Evolutionary conservation across 768 basidiomycete species (phyloP), one percentile per base, ranked within the genome.

Genomic region (Boletus eberwhitei): DNA sequence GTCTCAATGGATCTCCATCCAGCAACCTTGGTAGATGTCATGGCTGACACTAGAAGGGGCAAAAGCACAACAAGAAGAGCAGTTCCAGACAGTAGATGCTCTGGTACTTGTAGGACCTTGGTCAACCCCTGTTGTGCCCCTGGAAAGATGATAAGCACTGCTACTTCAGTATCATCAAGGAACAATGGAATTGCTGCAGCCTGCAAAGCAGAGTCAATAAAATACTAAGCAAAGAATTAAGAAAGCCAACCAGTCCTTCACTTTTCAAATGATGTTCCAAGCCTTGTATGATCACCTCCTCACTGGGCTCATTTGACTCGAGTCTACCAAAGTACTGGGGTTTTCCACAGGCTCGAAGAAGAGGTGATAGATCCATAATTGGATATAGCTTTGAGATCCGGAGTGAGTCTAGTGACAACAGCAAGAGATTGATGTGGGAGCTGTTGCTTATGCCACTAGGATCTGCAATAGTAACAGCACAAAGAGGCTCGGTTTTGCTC

Each of bases 81-180:
- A 2, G 41, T 51, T 21, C 55, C 57, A 50, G 58, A 49, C 9
- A 53, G 14, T 11, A 71, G 50, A 35, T 59, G 56, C 9, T 61
- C 64, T 59, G 78, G 79, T 3, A 84, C 75, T 38, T 73, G 72
- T 43, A 84, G 71, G 14, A 70, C 62, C 5, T 63, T 67, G 45
- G 64, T 63, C n/a, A 82, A 66, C 5, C 68, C 52, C 2, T 64
- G 49, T 38, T 75, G 68, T 8, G 63, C 60, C 16, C 73, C 64
- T 21, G 81, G 75, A 58, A 84, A 80, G n/a, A 89, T 60, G n/a
- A 88, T 38, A 32, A 87, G 73, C 35, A 81, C 64, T 8, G 80
- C 87, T 14, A 77, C 74, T 45, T 79, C 68, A 35, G 71, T 67
- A 24, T 70, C 70, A 57, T 85, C 81, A 43, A 84, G 65, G 40